These are phyloP conservation scores for Arthrinium phaeospermum DNA, from an alignment of 2,329 filamentous ascomycete species.

Conservation along the genomic window DNA sequence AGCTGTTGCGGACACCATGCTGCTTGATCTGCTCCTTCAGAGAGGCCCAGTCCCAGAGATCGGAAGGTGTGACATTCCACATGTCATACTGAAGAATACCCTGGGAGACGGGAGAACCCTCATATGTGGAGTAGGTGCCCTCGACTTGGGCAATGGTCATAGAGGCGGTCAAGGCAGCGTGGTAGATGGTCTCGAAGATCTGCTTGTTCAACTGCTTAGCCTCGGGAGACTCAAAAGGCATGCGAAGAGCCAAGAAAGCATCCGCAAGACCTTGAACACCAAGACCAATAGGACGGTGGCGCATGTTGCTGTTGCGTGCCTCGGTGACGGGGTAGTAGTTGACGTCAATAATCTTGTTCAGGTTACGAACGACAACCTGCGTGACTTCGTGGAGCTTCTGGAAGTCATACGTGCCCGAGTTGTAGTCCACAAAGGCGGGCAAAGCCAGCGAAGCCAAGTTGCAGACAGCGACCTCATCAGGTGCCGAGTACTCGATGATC, in stretches of 20 bases:
- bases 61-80: conserved; percentile 93
- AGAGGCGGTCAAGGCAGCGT: conserved; percentile 89
- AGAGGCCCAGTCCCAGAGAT: conserved; percentile 94
- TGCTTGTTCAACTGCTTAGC: conserved; percentile 94
- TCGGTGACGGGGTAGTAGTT: conserved; percentile 98
- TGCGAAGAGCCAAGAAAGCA: conserved; percentile 93
- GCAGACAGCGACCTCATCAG: conserved; percentile 98
- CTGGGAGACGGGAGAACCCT: conserved; percentile 92
- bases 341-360: conserved; percentile 98
- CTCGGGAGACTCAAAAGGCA: conserved; percentile 96
- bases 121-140: conserved; percentile 87
- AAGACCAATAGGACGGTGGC: conserved; percentile 92
- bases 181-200: conserved; percentile 99
- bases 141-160: conserved; percentile 82
- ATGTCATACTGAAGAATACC: conserved; percentile 98
- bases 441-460: conserved; percentile 95
- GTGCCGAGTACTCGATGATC: conserved; percentile 96
- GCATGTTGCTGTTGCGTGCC: conserved; percentile 94
- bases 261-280: conserved; percentile 98
- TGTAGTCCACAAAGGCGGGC: conserved; percentile 88
- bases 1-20: conserved; percentile 92
- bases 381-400: conserved; percentile 94
- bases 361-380: conserved; percentile 89
- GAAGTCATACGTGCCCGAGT: conserved; percentile 88
- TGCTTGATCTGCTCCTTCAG: conserved; percentile 92